Evolutionary conservation across 345 rosid genomes (phyloP), one percentile per base, ranked within the genome.

Genomic region (Psidium guajava): DNA sequence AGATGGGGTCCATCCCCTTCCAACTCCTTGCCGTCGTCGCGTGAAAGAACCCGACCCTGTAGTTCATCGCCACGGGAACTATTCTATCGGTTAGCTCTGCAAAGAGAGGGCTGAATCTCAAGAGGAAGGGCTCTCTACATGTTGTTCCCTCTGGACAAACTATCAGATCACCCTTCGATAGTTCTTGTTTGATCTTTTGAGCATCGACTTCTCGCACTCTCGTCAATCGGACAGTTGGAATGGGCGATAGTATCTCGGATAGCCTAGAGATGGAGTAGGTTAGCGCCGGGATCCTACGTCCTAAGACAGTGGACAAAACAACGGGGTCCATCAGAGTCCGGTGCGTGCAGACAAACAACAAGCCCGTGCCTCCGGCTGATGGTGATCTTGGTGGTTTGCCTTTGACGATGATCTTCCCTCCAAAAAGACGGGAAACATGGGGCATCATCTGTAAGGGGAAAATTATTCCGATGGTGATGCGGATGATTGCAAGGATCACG

Each of bases 261-360:
- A 96, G 85, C 59, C 94, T 64, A 3, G 98, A 95, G 84, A 96
- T 90, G 2, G 98, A 95, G 84, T 96, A 96, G 6, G 99, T 96
- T 42, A 96, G 96, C 0, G 98, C 98, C 2, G 99, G 98, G 84
- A 96, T 93, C 87, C 91, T 90, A 5, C 98, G 95, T 36, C 89
- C 69, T 2, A 95, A 91, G 0, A 94, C 96, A 0, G 93, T 90
- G 53, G 98, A 94, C 86, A 96, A 81, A 82, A 96, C 90, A 15
- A 96, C 98, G 0, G 99, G 98, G 73, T 96, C 98, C 96, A 96
- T 93, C 36, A 95, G 91, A 20, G 99, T 94, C 56, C 99, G 91
- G 83, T 96, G 99, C 50, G 96, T 94, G 90, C 99, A 94, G 14
- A 95, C 99, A 47, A 95, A 95, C 58, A 96, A 88, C 81, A 96